Percentiles rank a stretch among this genome's conserved stretches.
phyloP scores from a whole-genome alignment of 352 stramenopile genomes.

The Globisporangium paddicum region DNA sequence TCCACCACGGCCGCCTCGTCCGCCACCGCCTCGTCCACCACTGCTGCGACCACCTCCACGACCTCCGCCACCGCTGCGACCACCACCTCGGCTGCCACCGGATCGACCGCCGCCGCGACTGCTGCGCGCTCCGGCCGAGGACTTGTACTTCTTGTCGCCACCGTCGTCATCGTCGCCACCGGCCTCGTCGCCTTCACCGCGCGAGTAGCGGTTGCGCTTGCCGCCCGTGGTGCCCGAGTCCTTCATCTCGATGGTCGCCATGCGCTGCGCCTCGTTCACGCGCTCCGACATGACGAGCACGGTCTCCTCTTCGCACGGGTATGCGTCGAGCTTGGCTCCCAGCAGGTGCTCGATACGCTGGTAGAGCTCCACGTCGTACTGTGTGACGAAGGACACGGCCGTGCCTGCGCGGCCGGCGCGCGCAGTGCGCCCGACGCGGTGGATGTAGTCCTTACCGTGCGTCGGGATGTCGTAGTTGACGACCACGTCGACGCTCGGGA shows the following conservation, averaged over 20 bases:
- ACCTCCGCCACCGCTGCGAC: constrained; percentile 17
- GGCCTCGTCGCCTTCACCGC: constrained; percentile 47
- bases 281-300: constrained; percentile 96
- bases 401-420: constrained; percentile 93
- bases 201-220: constrained; percentile 59
- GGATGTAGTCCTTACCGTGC: constrained; percentile 99
- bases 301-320: constrained; percentile 91
- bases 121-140: constrained; percentile 34
- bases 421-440: constrained; percentile 97
- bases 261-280: constrained; percentile 96
- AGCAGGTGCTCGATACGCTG: constrained; percentile 94
- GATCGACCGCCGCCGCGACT: constrained; percentile 17
- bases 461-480: constrained; percentile 99
- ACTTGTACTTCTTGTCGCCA: constrained; percentile 72
- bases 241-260: constrained; percentile 90
- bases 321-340: constrained; percentile 75
- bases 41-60: constrained; percentile 8
- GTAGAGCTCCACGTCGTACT: constrained; percentile 99
- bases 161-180: constrained; percentile 30
- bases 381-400: constrained; percentile 97
- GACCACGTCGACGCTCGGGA: constrained; percentile 97
- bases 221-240: constrained; percentile 49
- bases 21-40: constrained; percentile 16
- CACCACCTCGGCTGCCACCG: constrained; percentile 16
- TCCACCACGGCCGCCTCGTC: constrained; percentile 14